Evolutionary conservation across 805 yeast species (phyloP).

Genomic region (Wickerhamomyces chaumierensis): DNA sequence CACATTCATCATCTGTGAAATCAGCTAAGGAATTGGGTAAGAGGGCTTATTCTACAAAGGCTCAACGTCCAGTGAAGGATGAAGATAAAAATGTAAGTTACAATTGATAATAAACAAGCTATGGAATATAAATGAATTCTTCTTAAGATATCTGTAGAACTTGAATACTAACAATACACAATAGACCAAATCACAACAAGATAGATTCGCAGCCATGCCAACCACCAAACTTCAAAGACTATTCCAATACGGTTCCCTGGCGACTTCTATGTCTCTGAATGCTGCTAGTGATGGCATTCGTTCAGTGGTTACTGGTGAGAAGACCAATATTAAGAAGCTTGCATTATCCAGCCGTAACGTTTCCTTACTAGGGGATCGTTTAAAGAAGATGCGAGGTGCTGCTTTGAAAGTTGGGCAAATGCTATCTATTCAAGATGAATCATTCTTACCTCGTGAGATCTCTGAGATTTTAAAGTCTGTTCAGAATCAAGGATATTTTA

Average conservation of each 20-base stretch:
- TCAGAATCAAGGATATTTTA: conserved; percentile 90
- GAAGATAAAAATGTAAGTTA: neutral
- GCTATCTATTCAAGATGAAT: conserved; percentile 87
- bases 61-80: neutral
- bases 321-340: conserved; percentile 41
- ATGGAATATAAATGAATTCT: too few relatives aligned
- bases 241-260: conserved; percentile 86
- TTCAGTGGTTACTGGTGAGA: conserved; percentile 46
- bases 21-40: neutral
- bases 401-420: conserved; percentile 96
- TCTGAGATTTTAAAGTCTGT: conserved; percentile 73
- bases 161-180: neutral
- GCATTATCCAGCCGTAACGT: conserved; percentile 74
- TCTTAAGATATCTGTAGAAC: too few relatives aligned
- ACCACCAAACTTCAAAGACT: conserved; percentile 77
- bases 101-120: too few relatives aligned
- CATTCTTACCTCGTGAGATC: conserved; percentile 74
- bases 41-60: conserved; percentile 4
- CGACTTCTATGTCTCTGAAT: conserved; percentile 83
- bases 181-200: too few relatives aligned
- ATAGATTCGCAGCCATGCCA: conserved; percentile 67
- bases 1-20: conserved; percentile 1
- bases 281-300: conserved; percentile 70
- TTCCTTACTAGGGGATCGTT: conserved; percentile 77
- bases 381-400: conserved; percentile 96